Conservation (phyloP, 805 yeast genomes). For the Candida lessepsii region DNA sequence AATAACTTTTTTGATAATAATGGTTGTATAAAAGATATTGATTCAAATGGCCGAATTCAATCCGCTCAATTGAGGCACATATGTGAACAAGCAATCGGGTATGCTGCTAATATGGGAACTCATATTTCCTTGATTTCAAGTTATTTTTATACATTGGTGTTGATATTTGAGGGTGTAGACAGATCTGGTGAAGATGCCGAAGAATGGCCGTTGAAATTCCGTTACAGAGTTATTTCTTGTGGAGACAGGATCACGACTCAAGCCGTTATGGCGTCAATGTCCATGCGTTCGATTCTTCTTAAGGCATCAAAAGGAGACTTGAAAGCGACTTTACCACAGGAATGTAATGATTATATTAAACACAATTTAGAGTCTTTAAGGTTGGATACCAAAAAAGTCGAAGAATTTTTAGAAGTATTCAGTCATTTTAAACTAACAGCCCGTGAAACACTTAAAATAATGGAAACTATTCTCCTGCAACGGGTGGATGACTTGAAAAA, state of each 20-base stretch:
- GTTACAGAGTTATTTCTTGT: constrained; percentile 2
- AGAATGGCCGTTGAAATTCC: constrained; percentile 1
- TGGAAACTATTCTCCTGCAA: background rate
- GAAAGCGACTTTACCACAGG: background rate
- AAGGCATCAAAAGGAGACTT: constrained; percentile 2
- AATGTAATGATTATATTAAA: constrained; percentile 1
- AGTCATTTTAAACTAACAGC: constrained; percentile 1
- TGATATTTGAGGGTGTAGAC: background rate
- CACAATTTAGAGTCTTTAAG: background rate
- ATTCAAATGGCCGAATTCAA: background rate
- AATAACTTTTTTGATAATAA: constrained; percentile 1
- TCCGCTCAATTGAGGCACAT: constrained; percentile 1
- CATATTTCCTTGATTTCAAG: constrained; percentile 2
- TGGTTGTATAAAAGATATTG: constrained; percentile 1
- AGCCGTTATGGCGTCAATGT: constrained; percentile 1
- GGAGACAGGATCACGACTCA: constrained; percentile 2
- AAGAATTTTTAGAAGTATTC: constrained; percentile 3
- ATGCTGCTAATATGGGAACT: constrained; percentile 1
- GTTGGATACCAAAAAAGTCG: constrained; percentile 2
- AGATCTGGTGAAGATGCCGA: background rate
- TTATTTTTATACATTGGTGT: background rate
- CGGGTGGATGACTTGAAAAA: constrained; percentile 3
- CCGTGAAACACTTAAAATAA: constrained; percentile 2
- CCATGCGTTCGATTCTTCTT: constrained; percentile 3
- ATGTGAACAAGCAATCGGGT: constrained; percentile 3